phyloP scores from a whole-genome alignment of 768 basidiomycete species.

The Suillus discolor region DNA sequence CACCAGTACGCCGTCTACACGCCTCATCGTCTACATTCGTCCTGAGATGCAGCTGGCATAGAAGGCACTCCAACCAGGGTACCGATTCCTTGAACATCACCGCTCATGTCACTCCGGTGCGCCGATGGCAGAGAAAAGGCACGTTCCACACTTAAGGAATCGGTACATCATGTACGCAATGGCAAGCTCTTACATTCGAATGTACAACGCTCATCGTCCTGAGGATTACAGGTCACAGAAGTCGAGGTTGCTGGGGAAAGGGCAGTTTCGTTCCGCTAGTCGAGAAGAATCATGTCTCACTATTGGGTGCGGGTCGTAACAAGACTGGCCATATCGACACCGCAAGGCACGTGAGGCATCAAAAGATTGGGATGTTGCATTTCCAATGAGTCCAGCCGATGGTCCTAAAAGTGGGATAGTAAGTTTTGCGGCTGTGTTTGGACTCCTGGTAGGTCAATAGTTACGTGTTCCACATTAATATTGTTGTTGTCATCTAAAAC shows the following conservation, averaged over 20 bases:
- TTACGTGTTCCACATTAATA: neutral
- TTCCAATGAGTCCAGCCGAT: neutral
- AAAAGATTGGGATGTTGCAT: neutral
- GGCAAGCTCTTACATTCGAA: neutral
- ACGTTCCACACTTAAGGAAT: neutral
- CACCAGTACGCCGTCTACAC: neutral
- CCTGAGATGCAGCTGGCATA: neutral
- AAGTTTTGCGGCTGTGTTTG: neutral
- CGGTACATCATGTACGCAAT: neutral
- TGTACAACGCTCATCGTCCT: neutral
- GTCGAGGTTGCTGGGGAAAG: neutral
- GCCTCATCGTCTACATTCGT: neutral
- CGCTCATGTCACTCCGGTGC: neutral
- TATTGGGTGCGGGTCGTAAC: neutral
- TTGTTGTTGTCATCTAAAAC: neutral
- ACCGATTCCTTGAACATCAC: neutral
- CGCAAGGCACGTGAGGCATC: neutral
- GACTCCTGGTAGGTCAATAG: neutral
- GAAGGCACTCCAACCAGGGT: neutral
- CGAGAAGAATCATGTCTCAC: neutral
- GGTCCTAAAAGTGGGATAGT: neutral
- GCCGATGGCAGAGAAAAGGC: neutral
- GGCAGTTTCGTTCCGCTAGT: neutral
- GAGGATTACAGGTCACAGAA: neutral
- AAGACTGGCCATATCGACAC: neutral